Evolutionary conservation across 345 rosid species (phyloP), one percentile per base, ranked within the genome.

Genomic region (Erodium maritimum): DNA sequence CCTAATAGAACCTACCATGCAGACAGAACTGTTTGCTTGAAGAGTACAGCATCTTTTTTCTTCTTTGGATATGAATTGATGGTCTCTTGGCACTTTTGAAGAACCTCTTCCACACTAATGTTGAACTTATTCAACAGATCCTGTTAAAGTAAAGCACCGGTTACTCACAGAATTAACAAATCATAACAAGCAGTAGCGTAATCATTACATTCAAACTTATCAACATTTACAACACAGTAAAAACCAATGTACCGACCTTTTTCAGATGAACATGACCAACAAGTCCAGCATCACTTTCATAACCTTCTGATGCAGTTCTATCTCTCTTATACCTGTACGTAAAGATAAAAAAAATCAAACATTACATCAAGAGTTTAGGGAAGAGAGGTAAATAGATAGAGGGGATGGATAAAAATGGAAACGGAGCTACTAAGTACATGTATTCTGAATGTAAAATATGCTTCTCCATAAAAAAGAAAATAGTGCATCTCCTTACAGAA

Each of bases 261-360:
- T 83, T 61, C 33, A 89, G 83, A 75, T 89, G 91, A 69, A 89
- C 57, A 72, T 89, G 95, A 37, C 94, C 96, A 60, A 80, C 78
- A 63, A 89, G 80, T 59, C 89, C 80, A 13, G 75, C 59, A 61
- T 80, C 88, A 67, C 37, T 65, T 34, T 79, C 84, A 66, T 71
- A 66, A 24, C 65, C 69, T 65, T 75, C 88, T 19, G 63, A 56
- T 52, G 72, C 75, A 19, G 61, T 63, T 75, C 66, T 71, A 25
- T 61, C 77, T 29, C 69, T 81, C 69, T 56, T 79, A 62, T 81
- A 93, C 65, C 99, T 93, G 82, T 60, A 64, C 11, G 55, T 57
- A 53, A 56, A 34, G 45, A 62, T 65, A 50, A 67, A 18, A 65
- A 37, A 20, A 54, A 21, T 25, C 13, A 14, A 19, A 62, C 60